Base-by-base conservation (phyloP, 345 rosid genomes). In the Populus alba region DNA sequence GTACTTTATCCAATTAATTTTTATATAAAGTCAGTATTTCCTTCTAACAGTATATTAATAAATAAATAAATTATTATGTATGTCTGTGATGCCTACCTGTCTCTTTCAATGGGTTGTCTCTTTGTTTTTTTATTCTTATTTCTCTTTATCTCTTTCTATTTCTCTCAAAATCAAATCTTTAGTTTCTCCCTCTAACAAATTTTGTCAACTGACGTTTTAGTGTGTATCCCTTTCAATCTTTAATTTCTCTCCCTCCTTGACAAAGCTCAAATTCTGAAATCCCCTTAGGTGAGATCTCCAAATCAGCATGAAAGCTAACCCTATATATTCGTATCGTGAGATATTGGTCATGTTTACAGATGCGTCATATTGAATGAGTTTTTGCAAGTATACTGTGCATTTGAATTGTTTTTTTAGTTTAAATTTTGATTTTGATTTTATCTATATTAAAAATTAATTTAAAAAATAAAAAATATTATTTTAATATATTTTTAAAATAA, bases 111-210 rank as follows among this genome's bases (percentile, higher is more conserved):
- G 29, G 25, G 55, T 8, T 35, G 45, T 51, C 55, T 18, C 41
- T 16, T 15, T 53, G 17, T 29, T 59, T 53, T 12, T 45, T 27
- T 12, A 33, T 33, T 33, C 37, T 4, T 33, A 4, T 33, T 33
- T 33, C 77, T 35, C 70, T 68, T 66, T 16, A 39, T 1, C 18
- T 35, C 43, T 72, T 67, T 77, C 73, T 81, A n/a, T 80, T 84
- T 83, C 81, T 70, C 76, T 80, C 81, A 79, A 85, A 81, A 85
- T 82, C 86, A 94, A 92, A 91, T 89, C 87, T 89, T 73, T 73
- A 6, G 3, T 71, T 89, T 87, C 87, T 85, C 82, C 80, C 83
- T 77, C 87, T 76, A 77, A 29, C 65, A 88, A 84, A 81, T 85
- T 86, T 77, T 82, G 72, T 63, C 77, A 85, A 83, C 88, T 78